Base-by-base conservation (phyloP, 2,329 filamentous ascomycete species). In the Tolypocladium endophyticum region DNA sequence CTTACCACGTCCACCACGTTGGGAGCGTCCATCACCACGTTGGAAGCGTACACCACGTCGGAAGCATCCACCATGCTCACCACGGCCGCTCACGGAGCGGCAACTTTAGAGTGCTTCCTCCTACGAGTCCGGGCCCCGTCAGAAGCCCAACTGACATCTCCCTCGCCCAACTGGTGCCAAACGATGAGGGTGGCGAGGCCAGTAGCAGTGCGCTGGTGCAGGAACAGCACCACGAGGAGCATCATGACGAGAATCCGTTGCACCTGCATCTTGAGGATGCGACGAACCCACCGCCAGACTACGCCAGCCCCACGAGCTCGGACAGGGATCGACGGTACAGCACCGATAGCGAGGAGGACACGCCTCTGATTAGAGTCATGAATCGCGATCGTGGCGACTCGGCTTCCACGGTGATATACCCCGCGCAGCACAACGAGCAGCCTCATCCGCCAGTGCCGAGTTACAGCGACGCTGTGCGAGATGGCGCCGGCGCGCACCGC, bases 81-180 rank as follows among this genome's bases (percentile, higher is more conserved):
- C 91, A 96, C 71, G 84, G 83, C 45, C 82, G 92, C 61, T 87
- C 88, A 50, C 82, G 86, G 62, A 94, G 89, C 68, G 89, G 89
- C 58, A 92, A 90, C 67, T 87, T 92, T 69, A 83, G 91, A 64
- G 79, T 92, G 54, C 78, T 88, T 65, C 79, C 86, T 63, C 89
- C 92, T 11, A 89, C 89, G 25, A 96, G 90, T 69, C 92, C 93
- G 0, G 94, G 94, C 3, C 94, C 94, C 1, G 82, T 92, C 62
- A 84, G 93, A 66, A 95, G 90, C 69, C 92, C 94, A 11, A 97
- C 94, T 14, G 94, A 97, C 72, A 99, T 99, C 65, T 97, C 92
- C 11, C 83, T 99, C 55, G 90, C 92, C 35, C 91, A 93, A 68
- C 81, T 97, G 58, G 87, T 90, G 53, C 88, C 82, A 3, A 79